Evolutionary conservation across 2,329 filamentous ascomycete genomes (phyloP), one percentile per base, ranked within the genome.

Genomic region (Aureobasidium melanogenum): DNA sequence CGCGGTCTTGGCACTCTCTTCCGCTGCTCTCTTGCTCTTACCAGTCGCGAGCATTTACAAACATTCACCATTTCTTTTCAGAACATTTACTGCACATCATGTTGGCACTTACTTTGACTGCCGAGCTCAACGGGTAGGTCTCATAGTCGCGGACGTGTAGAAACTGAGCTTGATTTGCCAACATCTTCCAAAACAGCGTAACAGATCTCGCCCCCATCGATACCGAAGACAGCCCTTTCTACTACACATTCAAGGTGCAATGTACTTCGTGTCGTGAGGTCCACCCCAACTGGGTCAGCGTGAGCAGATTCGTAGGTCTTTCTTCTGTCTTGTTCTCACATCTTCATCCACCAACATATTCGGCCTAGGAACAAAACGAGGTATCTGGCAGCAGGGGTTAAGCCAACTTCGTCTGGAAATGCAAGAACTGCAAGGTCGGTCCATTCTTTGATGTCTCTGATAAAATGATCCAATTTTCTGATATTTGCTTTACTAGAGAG

Each of bases 331-430:
- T 15, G n/a, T 24, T 14, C 14, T 17, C n/a, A 15, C 14, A 7
- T 1, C 9, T 30, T 24, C 39, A 26, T 17, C 22, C 24, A 34
- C 43, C 43, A 22, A 50, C 32, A 61, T 55, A 12, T 51, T n/a
- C 28, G 14, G 28, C 1, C 8, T 64, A 96, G 91, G 93, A 97
- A 72, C 82, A 80, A 70, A 92, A 95, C 71, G 91, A 97, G 66
- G 86, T 97, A 74, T 94, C 90, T 65, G 92, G 92, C 38, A 97
- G 92, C 74, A 84, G 91, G 70, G 94, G 94, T 66, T 92, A 97
- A 75, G 94, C 94, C 64, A 97, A 97, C 75, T 99, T 99, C 75
- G 94, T 99, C n/a, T 99, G 94, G 93, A 92, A 86, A 74, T 99
- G 94, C 82, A 96, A 95, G 76, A 93, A 94, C 72, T 99, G 94